Conservation (phyloP, 2,329 filamentous ascomycete genomes). For the Endocalyx cinctus region DNA sequence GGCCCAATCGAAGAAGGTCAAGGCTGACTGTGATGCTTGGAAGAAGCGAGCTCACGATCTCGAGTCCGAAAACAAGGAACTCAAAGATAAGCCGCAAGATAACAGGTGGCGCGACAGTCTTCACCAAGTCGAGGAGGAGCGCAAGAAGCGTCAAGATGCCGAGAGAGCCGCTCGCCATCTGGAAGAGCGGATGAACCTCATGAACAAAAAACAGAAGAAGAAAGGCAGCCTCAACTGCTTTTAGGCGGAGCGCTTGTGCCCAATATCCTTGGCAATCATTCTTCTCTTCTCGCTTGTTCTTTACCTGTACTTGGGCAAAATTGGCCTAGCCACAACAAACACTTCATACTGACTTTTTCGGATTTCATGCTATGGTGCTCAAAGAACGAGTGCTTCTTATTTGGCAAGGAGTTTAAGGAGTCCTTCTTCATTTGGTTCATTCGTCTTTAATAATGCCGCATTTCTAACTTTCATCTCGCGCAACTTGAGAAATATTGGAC, state of each 20-base stretch:
- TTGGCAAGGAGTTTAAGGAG: slow-evolving; percentile 18
- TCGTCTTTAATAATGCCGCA: slow-evolving; percentile 6
- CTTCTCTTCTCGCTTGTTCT: slow-evolving; percentile 9
- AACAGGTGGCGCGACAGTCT: slow-evolving; percentile 59
- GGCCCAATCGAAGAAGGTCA: slow-evolving; percentile 84
- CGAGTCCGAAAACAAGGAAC: slow-evolving; percentile 66
- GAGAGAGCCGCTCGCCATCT: slow-evolving; percentile 85
- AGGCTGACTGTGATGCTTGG: slow-evolving; percentile 85
- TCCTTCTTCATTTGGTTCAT: slow-evolving; percentile 3
- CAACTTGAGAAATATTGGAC: too few relatives aligned
- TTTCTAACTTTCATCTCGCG: slow-evolving; percentile 4
- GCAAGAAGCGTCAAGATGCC: slow-evolving; percentile 84
- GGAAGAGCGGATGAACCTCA: slow-evolving; percentile 90
- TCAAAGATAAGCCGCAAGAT: slow-evolving; percentile 53
- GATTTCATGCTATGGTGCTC: slow-evolving; percentile 7
- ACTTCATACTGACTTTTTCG: slow-evolving; percentile 5
- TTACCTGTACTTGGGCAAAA: too few relatives aligned
- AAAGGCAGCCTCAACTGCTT: slow-evolving; percentile 97
- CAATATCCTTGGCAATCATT: slow-evolving; percentile 7
- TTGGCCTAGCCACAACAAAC: slow-evolving; percentile 3
- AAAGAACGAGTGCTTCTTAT: slow-evolving; percentile 8
- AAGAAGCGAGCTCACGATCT: slow-evolving; percentile 77
- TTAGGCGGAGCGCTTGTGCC: slow-evolving; percentile 44
- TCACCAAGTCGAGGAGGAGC: slow-evolving; percentile 93
- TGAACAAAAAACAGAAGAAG: slow-evolving; percentile 92